These are phyloP conservation scores for Capillidium rhysosporum DNA, from an alignment of 371 early-diverging fungal genomes.

Conservation along the genomic window DNA sequence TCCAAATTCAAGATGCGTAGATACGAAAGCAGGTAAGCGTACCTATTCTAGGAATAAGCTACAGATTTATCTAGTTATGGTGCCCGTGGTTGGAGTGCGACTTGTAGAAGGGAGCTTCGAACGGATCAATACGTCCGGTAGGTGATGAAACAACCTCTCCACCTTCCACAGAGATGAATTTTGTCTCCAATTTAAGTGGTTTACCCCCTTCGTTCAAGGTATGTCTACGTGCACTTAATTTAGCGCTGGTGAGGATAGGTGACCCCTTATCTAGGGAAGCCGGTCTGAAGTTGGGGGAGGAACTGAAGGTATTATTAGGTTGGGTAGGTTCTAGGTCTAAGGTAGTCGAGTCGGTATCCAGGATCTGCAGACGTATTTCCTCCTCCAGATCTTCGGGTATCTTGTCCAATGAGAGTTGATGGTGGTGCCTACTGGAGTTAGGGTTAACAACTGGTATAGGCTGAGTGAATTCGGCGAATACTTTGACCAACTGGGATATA, in stretches of 20 bases:
- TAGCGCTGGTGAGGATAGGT: neutral
- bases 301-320: too few species aligned
- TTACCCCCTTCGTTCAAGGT: neutral
- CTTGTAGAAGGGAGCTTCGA: too few species aligned
- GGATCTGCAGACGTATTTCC: neutral
- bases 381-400: neutral
- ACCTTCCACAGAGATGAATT: neutral
- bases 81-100: too few species aligned
- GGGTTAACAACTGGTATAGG: neutral
- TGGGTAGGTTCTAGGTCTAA: too few species aligned
- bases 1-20: too few species aligned
- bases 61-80: too few species aligned
- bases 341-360: too few species aligned
- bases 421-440: neutral
- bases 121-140: neutral
- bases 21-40: too few species aligned
- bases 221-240: neutral
- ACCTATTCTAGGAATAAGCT: too few species aligned
- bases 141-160: constrained; percentile 1
- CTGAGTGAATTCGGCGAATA: constrained; percentile 1
- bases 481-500: neutral
- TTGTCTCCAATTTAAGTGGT: neutral
- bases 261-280: neutral
- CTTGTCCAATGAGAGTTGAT: neutral
- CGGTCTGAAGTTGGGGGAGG: neutral